Conservation (phyloP, 345 rosid species). For the Hevea brasiliensis region DNA sequence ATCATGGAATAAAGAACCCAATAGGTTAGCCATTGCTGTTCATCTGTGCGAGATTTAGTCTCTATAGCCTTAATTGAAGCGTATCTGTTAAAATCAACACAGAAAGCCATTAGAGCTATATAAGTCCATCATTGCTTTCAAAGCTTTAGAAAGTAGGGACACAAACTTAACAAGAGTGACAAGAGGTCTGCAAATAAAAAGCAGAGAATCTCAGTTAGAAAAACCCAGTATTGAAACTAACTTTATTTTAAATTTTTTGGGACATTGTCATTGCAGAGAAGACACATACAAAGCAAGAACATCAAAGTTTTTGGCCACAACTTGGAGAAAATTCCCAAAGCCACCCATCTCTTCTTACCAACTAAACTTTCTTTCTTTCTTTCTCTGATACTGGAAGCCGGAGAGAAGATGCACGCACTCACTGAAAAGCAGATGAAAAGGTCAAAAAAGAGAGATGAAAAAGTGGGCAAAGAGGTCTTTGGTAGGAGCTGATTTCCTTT, state of each 20-base stretch:
- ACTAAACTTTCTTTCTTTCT: neutral
- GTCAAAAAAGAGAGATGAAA: neutral
- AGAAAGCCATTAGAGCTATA: neutral
- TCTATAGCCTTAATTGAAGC: slow-evolving; percentile 80
- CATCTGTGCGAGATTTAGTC: slow-evolving; percentile 56
- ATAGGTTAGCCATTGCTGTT: slow-evolving; percentile 82
- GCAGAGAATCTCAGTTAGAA: neutral
- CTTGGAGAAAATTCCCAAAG: slow-evolving; percentile 29
- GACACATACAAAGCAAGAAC: slow-evolving; percentile 32
- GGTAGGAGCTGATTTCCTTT: neutral
- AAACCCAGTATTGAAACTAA: neutral
- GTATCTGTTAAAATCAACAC: slow-evolving; percentile 38
- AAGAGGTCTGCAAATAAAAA: slow-evolving; percentile 23
- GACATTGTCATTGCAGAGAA: neutral
- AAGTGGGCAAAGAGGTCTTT: slow-evolving; percentile 27
- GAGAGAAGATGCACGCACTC: neutral
- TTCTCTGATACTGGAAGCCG: neutral
- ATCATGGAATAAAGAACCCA: slow-evolving; percentile 83
- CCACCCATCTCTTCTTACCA: slow-evolving; percentile 11
- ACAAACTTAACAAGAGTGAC: slow-evolving; percentile 33
- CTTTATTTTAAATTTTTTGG: too few species aligned
- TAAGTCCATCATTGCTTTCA: neutral
- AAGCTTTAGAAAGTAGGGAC: too few species aligned
- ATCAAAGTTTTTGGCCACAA: slow-evolving; percentile 31
- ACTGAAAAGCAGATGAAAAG: neutral